phyloP scores from a whole-genome alignment of 495 filamentous ascomycete species.

The Rostrohypoxylon terebratum region DNA sequence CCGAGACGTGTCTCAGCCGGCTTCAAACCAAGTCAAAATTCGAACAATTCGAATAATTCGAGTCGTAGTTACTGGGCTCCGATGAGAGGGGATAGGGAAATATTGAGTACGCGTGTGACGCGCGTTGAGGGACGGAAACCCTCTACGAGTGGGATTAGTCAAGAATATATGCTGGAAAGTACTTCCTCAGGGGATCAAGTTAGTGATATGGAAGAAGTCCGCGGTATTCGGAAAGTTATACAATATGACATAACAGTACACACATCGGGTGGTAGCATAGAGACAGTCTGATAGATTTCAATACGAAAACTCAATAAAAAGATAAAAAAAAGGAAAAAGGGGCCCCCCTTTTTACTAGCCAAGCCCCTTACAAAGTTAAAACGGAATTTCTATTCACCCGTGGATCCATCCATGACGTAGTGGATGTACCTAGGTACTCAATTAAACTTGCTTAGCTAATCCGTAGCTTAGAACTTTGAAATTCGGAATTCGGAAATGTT shows the following conservation, averaged over 20 bases:
- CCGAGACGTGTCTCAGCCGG: constrained; percentile 20
- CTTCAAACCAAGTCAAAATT: constrained; percentile 26
- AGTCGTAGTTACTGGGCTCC: constrained; percentile 35
- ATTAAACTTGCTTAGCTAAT: not conserved
- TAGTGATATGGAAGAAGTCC: constrained; percentile 28
- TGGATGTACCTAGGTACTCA: constrained; percentile 11
- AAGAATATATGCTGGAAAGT: constrained; percentile 39
- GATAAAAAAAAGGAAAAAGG: not conserved
- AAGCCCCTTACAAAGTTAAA: not conserved
- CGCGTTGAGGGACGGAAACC: constrained; percentile 30
- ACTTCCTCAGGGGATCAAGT: constrained; percentile 10
- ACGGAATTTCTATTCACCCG: constrained; percentile 17
- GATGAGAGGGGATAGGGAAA: constrained; percentile 33
- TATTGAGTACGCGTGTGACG: constrained; percentile 40
- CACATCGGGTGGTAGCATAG: constrained; percentile 24
- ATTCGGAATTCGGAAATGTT: not conserved
- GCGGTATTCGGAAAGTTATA: constrained; percentile 44
- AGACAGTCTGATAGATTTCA: not conserved
- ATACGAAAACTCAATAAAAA: not conserved
- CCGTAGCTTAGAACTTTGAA: not conserved
- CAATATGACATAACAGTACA: constrained; percentile 44
- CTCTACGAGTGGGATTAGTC: constrained; percentile 17
- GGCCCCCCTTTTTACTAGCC: not conserved
- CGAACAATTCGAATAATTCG: constrained; percentile 27
- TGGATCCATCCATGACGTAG: constrained; percentile 21